phyloP scores from a whole-genome alignment of 2,329 filamentous ascomycete species.

The Microsporum canis region DNA sequence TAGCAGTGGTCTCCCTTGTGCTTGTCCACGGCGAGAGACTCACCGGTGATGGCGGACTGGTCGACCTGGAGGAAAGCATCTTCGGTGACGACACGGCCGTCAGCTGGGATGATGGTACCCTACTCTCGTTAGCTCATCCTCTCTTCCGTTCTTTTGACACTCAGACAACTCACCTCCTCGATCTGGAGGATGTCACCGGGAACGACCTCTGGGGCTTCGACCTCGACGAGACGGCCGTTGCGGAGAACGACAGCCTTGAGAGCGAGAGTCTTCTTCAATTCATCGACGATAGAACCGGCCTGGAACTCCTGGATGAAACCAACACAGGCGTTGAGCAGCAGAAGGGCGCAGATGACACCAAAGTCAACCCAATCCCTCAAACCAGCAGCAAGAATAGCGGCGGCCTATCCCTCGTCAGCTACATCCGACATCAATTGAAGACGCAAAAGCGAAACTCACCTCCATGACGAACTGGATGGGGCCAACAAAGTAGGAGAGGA shows the following conservation, averaged over 20 bases:
- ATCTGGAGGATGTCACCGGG: constrained; percentile 83
- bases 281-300: constrained; percentile 79
- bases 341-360: constrained; percentile 74
- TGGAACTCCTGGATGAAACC: constrained; percentile 86
- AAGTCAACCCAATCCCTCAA: constrained; percentile 87
- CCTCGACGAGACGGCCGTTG: constrained; percentile 64
- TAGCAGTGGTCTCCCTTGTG: constrained; percentile 70
- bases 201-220: constrained; percentile 73
- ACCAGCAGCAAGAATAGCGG: constrained; percentile 69
- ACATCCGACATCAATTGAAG: not conserved
- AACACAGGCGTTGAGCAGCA: constrained; percentile 73
- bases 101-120: constrained; percentile 83
- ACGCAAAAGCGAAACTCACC: constrained; percentile 39
- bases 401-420: constrained; percentile 40
- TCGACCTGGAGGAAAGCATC: constrained; percentile 80
- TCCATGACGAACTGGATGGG: constrained; percentile 94
- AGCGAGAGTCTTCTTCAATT: constrained; percentile 80
- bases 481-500: constrained; percentile 69
- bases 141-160: not conserved
- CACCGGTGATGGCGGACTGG: constrained; percentile 83
- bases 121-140: not conserved
- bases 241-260: constrained; percentile 79
- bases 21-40: constrained; percentile 86
- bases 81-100: constrained; percentile 74
- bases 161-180: constrained; percentile 49